Evolutionary conservation across 306 rosid genomes (phyloP), one percentile per base, ranked within the genome.

Genomic region (Dryas alaskensis): DNA sequence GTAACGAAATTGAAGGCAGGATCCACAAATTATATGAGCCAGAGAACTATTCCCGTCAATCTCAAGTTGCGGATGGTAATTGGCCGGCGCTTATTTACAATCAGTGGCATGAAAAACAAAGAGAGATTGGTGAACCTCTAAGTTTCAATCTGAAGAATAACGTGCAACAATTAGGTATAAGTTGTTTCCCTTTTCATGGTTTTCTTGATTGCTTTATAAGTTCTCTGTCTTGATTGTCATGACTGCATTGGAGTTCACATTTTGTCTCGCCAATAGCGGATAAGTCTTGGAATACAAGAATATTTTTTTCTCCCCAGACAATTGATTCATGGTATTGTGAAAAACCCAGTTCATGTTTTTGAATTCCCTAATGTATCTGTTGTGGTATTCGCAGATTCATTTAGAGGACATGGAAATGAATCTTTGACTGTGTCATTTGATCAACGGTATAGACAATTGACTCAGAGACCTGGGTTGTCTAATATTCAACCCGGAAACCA

Each of bases 1-100:
- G 76, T 76, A 79, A 75, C 81, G 68, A 82, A 82, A 65, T 75
- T 59, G 86, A 66, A 75, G 83, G 81, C 54, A 82, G 83, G 83
- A 82, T 75, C 81, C 78, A 64, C 45, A 40, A 65, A 4, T 49
- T 82, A 9, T 79, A 75, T 48, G 72, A 75, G 75, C 78, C 46
- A 78, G 78, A 79, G 11, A 82, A 82, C 46, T 75, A 42, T 72
- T 53, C 79, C 27, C 75, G 16, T 60, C 81, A 65, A 54, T 71
- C 81, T 75, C 75, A 70, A 66, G 78, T 59, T 66, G 72, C 66
- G 14, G 76, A 75, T 61, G 46, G 54, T 54, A 67, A 57, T 54
- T 73, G 78, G 75, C 78, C 83, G 31, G 78, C 14, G 9, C 68
- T 16, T 74, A 46, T 58, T 69, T 78, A 79, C 76, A 66, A 72